Conservation (phyloP, 2,329 filamentous ascomycete genomes). For the Thelonectria rubi region DNA sequence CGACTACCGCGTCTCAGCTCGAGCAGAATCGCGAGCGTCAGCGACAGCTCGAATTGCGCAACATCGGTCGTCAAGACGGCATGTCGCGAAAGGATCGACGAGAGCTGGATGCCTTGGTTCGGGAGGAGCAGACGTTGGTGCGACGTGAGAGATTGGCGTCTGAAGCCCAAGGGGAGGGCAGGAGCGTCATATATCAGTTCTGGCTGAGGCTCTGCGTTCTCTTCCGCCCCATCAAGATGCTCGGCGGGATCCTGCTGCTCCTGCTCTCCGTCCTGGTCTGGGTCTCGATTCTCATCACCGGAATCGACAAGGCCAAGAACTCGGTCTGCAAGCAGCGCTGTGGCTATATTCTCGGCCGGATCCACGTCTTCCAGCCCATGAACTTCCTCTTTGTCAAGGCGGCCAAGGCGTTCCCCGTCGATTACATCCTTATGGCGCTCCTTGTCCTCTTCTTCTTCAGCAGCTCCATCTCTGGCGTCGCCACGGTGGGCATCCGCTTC, state of each 20-base stretch:
- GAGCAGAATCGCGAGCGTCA: constrained; percentile 91
- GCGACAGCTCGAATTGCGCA: constrained; percentile 87
- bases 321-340: constrained; percentile 90
- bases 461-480: constrained; percentile 86
- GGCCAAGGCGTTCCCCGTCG: constrained; percentile 85
- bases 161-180: constrained; percentile 81
- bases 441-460: constrained; percentile 88
- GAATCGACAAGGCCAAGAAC: constrained; percentile 95
- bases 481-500: constrained; percentile 90
- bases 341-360: constrained; percentile 86
- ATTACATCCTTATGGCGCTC: constrained; percentile 89
- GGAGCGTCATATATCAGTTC: constrained; percentile 73
- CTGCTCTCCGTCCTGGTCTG: constrained; percentile 79
- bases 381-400: constrained; percentile 85
- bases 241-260: constrained; percentile 83
- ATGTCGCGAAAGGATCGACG: constrained; percentile 86
- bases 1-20: constrained; percentile 80
- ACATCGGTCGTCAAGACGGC: constrained; percentile 75
- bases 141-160: constrained; percentile 88
- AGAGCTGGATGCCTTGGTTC: constrained; percentile 84
- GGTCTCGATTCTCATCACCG: constrained; percentile 92
- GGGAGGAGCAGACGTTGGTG: constrained; percentile 91
- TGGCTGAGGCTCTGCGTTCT: constrained; percentile 86
- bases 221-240: constrained; percentile 86
- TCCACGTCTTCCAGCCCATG: constrained; percentile 93